Evolutionary conservation across 2,329 filamentous ascomycete species (phyloP), one percentile per base, ranked within the genome.

Genomic region (Ophiostoma sp.): DNA sequence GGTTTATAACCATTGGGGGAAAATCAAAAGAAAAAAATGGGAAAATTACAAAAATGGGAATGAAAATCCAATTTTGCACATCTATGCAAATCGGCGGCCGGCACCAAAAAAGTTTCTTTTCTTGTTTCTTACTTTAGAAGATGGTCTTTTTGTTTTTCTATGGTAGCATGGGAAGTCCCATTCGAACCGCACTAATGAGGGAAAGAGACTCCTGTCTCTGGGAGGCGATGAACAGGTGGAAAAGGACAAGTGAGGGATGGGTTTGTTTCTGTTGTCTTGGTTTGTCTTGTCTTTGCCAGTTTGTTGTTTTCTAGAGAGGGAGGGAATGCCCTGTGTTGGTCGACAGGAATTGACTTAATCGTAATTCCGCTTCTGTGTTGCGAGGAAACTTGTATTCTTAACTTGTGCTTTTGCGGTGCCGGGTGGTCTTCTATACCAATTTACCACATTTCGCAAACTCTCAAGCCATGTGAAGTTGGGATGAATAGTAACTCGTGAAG

Each of bases 271-370:
- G 22, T 33, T 9, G 25, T 71, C 22, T 66, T 72, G 74, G 33
- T 74, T 64, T 76, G 64, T 68, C 5, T 22, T 42, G 25, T 4
- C 55, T 39, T 45, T 22, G 39, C 59, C 50, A 7, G n/a, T 48
- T 55, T 61, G n/a, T 70, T 70, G 57, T 68, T 76, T 72, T 73
- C 70, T 78, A 78, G 80, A 82, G 61, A 82, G 83, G 84, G 91
- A 94, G 95, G 94, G 95, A 98, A 98, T 94, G 95, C 95, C 95
- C 94, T 98, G 95, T 96, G 90, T 87, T 73, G 90, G 87, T 89
- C 87, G 89, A 89, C 88, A 89, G 91, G 92, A 91, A 86, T 92
- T 89, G 89, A 93, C 93, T 95, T 97, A 82, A 95, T 86, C 91
- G 93, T 94, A 91, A 88, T 91, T 91, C 92, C 88, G 85, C 87